A percentile compares a stretch with the other conserved stretches of the same genome.
phyloP scores from a whole-genome alignment of 2,329 filamentous ascomycete genomes.

The Nemania sp. region DNA sequence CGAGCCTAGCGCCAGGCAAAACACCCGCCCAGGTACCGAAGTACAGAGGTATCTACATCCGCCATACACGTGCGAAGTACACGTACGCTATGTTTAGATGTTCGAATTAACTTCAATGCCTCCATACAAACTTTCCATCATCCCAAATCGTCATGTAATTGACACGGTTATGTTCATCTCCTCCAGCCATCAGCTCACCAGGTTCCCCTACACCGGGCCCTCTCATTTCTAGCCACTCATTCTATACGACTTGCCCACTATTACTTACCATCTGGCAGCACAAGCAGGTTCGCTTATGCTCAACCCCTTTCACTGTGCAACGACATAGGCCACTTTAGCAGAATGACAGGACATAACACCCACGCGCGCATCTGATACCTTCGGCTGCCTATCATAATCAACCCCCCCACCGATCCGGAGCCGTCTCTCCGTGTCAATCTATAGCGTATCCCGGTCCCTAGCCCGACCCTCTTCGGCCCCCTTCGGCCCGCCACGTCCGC shows the following conservation, averaged over 20 bases:
- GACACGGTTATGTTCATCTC: neutral
- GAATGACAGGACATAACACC: constrained; percentile 30
- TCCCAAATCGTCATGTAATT: neutral
- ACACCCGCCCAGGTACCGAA: too few species aligned
- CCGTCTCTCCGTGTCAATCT: too few species aligned
- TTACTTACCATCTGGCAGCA: constrained; percentile 16
- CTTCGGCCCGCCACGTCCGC: neutral
- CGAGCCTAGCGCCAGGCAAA: too few species aligned
- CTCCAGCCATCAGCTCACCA: neutral
- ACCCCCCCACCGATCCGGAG: neutral
- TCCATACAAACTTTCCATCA: neutral
- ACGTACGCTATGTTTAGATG: too few species aligned
- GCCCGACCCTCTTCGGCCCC: too few species aligned
- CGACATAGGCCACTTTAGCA: constrained; percentile 7
- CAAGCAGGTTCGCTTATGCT: constrained; percentile 4
- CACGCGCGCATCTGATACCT: neutral
- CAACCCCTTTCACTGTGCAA: constrained; percentile 6
- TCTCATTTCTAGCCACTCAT: constrained; percentile 15
- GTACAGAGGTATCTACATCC: too few species aligned
- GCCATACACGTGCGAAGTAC: too few species aligned
- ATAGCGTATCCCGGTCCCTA: too few species aligned
- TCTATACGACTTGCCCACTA: neutral
- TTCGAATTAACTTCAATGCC: too few species aligned
- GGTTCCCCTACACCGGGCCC: neutral
- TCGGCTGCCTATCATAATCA: neutral